Percentiles rank a stretch among this genome's conserved stretches.
Evolutionary conservation across 768 basidiomycete species (phyloP).

Genomic region (Roridomyces roridus): DNA sequence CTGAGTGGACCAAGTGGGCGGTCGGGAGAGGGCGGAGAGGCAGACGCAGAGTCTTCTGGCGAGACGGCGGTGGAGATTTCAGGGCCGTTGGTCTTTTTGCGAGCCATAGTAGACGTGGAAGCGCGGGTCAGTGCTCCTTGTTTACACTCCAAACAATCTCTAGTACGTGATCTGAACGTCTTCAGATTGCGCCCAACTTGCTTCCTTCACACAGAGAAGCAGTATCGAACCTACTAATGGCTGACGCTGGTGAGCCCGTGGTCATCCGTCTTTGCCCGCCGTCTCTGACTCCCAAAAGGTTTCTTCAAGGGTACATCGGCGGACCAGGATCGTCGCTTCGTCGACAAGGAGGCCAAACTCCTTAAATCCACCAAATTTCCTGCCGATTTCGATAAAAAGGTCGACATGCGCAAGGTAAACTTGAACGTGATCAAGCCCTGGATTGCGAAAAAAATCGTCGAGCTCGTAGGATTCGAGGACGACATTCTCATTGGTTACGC

Average conservation of each 20-base stretch:
- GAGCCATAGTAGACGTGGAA: slow-evolving; percentile 3
- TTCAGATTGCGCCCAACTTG: too few relatives aligned
- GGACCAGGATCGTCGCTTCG: slow-evolving; percentile 91
- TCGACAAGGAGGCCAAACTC: slow-evolving; percentile 92
- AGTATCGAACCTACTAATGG: slow-evolving; percentile 47
- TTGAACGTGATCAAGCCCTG: slow-evolving; percentile 90
- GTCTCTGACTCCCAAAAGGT: slow-evolving; percentile 48
- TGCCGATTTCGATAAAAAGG: slow-evolving; percentile 89
- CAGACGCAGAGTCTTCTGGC: too few relatives aligned
- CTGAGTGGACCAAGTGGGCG: slow-evolving; percentile 25
- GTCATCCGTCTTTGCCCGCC: slow-evolving; percentile 29
- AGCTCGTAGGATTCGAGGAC: slow-evolving; percentile 93
- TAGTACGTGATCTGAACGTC: too few relatives aligned
- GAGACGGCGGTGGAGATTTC: slow-evolving; percentile 13
- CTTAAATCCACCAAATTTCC: slow-evolving; percentile 93
- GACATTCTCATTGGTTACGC: slow-evolving; percentile 97
- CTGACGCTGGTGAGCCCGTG: slow-evolving; percentile 59
- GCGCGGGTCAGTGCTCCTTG: not conserved
- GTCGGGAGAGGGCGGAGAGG: slow-evolving; percentile 21
- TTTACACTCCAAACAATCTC: not conserved
- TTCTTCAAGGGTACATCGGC: slow-evolving; percentile 93
- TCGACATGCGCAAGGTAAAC: slow-evolving; percentile 97
- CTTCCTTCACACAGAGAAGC: too few relatives aligned
- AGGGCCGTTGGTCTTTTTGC: slow-evolving; percentile 21
- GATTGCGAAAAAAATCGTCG: slow-evolving; percentile 92